Conservation (phyloP, 2,329 filamentous ascomycete species). For the Botrytis fragariae region DNA sequence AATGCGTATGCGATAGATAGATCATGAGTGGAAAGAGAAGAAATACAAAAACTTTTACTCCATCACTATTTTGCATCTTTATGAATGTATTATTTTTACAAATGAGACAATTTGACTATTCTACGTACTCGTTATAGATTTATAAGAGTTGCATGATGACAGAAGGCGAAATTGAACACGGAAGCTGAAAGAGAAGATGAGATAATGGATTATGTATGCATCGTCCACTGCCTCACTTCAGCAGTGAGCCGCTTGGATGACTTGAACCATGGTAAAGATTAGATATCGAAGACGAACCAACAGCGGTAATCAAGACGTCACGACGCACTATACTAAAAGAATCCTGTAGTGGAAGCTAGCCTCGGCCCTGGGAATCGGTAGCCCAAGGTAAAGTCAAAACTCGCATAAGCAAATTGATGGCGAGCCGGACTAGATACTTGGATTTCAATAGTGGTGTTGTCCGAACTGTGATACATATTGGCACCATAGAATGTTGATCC, state of each 20-base stretch:
- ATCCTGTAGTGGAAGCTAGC: background rate
- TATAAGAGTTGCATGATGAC: background rate
- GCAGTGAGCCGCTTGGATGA: background rate
- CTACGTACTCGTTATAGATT: background rate
- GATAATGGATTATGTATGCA: background rate
- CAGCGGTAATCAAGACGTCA: background rate
- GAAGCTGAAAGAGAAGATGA: background rate
- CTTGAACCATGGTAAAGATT: background rate
- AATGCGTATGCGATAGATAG: background rate
- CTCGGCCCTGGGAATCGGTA: background rate
- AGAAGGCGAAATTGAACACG: background rate
- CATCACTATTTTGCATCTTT: background rate
- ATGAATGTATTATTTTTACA: background rate
- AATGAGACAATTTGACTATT: background rate
- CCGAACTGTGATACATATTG: background rate
- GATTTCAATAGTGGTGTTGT: background rate
- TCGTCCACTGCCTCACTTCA: background rate
- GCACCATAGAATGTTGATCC: background rate
- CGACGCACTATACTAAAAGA: background rate
- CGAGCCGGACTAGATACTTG: background rate
- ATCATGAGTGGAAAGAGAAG: background rate
- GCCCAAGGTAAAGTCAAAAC: background rate
- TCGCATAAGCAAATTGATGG: background rate
- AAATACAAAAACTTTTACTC: background rate
- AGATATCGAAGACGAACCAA: background rate